Evolutionary conservation across 2,329 filamentous ascomycete genomes (phyloP).

Genomic region (Cladophialophora chaetospira): DNA sequence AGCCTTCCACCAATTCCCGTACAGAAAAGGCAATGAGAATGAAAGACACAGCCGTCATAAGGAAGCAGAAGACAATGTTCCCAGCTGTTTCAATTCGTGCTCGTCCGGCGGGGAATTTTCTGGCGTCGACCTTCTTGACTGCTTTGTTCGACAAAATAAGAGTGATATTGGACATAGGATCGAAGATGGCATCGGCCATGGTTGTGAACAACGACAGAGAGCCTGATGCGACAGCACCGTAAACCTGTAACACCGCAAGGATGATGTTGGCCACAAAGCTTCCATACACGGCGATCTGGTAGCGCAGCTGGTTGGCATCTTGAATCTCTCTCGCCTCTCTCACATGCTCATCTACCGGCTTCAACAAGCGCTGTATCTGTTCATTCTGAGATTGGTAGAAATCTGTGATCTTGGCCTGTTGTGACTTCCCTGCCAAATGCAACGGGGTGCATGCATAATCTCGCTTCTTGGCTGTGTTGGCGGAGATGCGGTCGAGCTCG

Average conservation of each 20-base stretch:
- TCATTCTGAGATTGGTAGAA: conserved; percentile 94
- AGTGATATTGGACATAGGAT: conserved; percentile 84
- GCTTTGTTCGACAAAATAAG: conserved; percentile 86
- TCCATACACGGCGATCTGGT: conserved; percentile 63
- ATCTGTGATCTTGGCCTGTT: conserved; percentile 63
- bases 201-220: conserved; percentile 97
- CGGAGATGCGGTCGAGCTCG: conserved; percentile 75
- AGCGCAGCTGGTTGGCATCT: conserved; percentile 73
- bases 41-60: conserved; percentile 90
- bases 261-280: conserved; percentile 77
- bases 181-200: conserved; percentile 94
- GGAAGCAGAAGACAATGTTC: conserved; percentile 93
- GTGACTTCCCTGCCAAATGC: conserved; percentile 34
- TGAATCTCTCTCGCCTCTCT: conserved; percentile 78
- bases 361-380: conserved; percentile 87
- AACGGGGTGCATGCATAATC: conserved; percentile 52
- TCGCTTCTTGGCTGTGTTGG: conserved; percentile 79
- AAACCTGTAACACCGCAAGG: conserved; percentile 80
- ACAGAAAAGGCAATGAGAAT: conserved; percentile 89
- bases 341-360: conserved; percentile 88
- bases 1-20: conserved; percentile 63
- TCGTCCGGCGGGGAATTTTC: conserved; percentile 87
- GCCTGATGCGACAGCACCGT: conserved; percentile 80
- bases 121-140: conserved; percentile 80
- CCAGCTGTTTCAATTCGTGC: conserved; percentile 92